A percentile compares a stretch with the other conserved stretches of the same genome.
Evolutionary conservation across 2,329 filamentous ascomycete species (phyloP).

Genomic region (Aspergillus chevalieri): DNA sequence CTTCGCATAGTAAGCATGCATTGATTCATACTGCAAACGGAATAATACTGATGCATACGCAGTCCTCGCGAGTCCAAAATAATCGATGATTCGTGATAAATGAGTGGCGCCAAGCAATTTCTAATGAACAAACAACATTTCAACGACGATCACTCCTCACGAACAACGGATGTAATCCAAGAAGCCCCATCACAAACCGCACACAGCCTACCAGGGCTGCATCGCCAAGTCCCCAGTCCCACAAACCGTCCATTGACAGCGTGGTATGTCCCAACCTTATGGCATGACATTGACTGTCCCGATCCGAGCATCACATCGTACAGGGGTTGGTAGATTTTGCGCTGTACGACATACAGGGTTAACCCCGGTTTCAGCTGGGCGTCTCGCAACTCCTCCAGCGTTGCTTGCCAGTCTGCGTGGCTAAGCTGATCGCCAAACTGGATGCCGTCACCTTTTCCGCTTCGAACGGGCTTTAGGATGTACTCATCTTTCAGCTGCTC

Average conservation of each 20-base stretch:
- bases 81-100: too few relatives aligned
- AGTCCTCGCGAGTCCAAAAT: too few relatives aligned
- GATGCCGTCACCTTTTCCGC: constrained; percentile 15
- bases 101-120: too few relatives aligned
- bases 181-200: constrained; percentile 2
- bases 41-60: too few relatives aligned
- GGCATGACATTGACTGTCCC: not conserved
- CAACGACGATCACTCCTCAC: too few relatives aligned
- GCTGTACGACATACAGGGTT: constrained; percentile 13
- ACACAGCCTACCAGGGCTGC: constrained; percentile 11
- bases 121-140: too few relatives aligned
- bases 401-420: constrained; percentile 11
- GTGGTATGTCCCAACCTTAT: constrained; percentile 18
- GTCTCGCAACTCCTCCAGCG: constrained; percentile 10
- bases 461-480: constrained; percentile 19
- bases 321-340: constrained; percentile 12
- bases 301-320: constrained; percentile 14
- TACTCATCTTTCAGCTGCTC: constrained; percentile 14
- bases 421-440: constrained; percentile 13
- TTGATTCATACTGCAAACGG: too few relatives aligned
- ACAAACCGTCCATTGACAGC: constrained; percentile 15
- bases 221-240: constrained; percentile 18
- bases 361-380: constrained; percentile 2
- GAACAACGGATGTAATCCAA: constrained; percentile 4
- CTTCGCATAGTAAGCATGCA: too few relatives aligned